Evolutionary conservation across 1,284 basidiomycete species (phyloP).

Genomic region (Spongispora temasekensis): DNA sequence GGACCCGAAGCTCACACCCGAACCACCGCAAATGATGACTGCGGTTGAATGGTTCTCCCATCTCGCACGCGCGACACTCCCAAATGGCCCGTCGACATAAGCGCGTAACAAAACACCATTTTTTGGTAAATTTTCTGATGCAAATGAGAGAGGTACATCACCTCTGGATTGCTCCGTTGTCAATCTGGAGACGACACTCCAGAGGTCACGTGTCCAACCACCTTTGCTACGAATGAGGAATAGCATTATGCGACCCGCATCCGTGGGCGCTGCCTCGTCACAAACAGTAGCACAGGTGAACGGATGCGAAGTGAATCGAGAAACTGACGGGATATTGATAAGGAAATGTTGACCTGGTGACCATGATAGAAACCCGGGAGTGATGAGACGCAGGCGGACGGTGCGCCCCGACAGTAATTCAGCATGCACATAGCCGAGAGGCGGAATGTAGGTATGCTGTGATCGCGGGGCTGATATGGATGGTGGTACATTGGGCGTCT

Average conservation of each 20-base stretch:
- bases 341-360: constrained; percentile 81
- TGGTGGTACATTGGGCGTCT: not conserved
- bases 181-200: constrained; percentile 52
- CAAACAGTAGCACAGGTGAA: constrained; percentile 79
- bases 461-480: not conserved
- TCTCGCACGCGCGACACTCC: constrained; percentile 65
- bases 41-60: constrained; percentile 71
- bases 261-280: constrained; percentile 49
- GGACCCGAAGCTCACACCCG: constrained; percentile 78
- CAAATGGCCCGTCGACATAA: constrained; percentile 78
- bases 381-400: constrained; percentile 70
- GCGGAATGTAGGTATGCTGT: constrained; percentile 44
- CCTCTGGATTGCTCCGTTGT: constrained; percentile 39
- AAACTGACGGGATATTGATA: constrained; percentile 71
- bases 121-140: constrained; percentile 32
- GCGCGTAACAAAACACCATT: constrained; percentile 64
- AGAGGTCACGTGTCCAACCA: constrained; percentile 78
- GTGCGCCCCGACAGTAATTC: constrained; percentile 81
- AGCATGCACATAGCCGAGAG: constrained; percentile 72
- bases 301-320: constrained; percentile 73
- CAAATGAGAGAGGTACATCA: constrained; percentile 11
- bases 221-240: constrained; percentile 76
- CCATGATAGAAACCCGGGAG: constrained; percentile 66
- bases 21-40: constrained; percentile 77
- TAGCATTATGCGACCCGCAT: constrained; percentile 60